phyloP scores from a whole-genome alignment of 2,329 filamentous ascomycete species.

The Penicillium sp. region DNA sequence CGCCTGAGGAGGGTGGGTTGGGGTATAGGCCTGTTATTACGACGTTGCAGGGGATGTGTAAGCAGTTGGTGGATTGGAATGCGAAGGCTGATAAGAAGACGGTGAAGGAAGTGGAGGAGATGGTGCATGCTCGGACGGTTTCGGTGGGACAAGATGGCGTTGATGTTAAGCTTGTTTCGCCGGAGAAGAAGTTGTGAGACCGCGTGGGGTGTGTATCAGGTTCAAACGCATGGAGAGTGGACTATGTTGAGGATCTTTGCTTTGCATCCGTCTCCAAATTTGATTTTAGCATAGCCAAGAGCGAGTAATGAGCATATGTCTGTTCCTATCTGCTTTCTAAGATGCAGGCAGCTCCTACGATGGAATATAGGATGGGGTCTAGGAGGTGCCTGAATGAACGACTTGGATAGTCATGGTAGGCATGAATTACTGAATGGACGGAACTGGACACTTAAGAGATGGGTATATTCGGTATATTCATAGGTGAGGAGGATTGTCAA shows the following conservation, averaged over 20 bases:
- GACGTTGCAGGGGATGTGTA: conserved; percentile 38
- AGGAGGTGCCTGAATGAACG: too few relatives aligned
- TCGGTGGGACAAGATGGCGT: conserved; percentile 18
- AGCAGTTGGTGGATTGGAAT: conserved; percentile 39
- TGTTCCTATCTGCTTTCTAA: not conserved
- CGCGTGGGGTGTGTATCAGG: too few relatives aligned
- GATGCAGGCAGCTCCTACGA: too few relatives aligned
- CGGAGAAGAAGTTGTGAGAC: conserved; percentile 14
- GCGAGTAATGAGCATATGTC: not conserved
- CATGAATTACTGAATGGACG: not conserved
- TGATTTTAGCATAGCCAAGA: not conserved
- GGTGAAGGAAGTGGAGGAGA: conserved; percentile 4
- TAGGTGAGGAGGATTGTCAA: not conserved
- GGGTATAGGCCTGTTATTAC: conserved; percentile 36
- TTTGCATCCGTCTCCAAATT: not conserved
- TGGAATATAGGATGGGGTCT: too few relatives aligned
- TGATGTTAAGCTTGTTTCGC: conserved; percentile 22
- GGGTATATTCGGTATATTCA: not conserved
- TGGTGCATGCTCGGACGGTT: conserved; percentile 14
- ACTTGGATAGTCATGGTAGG: not conserved
- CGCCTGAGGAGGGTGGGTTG: conserved; percentile 33
- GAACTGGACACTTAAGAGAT: not conserved
- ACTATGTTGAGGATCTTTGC: too few relatives aligned
- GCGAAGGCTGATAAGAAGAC: conserved; percentile 19
- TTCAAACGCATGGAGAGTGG: too few relatives aligned